These are phyloP conservation scores for Exophiala alcalophila DNA, from an alignment of 2,329 filamentous ascomycete species.

Conservation along the genomic window DNA sequence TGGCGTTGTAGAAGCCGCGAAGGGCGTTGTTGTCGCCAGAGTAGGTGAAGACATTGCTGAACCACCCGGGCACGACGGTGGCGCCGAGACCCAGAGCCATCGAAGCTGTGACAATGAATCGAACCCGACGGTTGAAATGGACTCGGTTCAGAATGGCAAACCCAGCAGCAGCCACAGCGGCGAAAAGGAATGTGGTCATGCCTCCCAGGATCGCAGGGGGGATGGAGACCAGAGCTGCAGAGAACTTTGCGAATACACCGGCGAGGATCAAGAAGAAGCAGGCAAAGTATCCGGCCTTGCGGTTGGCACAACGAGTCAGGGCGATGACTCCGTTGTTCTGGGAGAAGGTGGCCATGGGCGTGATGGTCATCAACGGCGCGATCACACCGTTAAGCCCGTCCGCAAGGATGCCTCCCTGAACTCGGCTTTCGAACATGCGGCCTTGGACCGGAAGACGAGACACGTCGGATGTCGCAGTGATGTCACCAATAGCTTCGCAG, in stretches of 20 bases:
- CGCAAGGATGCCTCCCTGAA: conserved; percentile 65
- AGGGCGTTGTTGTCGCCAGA: conserved; percentile 62
- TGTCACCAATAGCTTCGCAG: conserved; percentile 66
- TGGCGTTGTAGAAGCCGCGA: conserved; percentile 51
- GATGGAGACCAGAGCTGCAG: conserved; percentile 65
- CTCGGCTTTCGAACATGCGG: conserved; percentile 61
- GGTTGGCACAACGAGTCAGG: conserved; percentile 64
- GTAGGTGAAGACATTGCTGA: conserved; percentile 45
- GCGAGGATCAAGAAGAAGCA: conserved; percentile 66
- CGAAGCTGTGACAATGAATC: conserved; percentile 63
- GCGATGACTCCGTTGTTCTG: conserved; percentile 69
- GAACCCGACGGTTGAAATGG: conserved; percentile 61
- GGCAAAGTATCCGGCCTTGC: conserved; percentile 64
- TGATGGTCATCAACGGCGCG: conserved; percentile 63
- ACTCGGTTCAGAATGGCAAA: conserved; percentile 63
- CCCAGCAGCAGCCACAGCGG: conserved; percentile 62
- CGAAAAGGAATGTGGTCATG: conserved; percentile 64
- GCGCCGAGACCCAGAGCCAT: conserved; percentile 59
- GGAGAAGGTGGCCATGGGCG: conserved; percentile 65
- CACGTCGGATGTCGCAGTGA: conserved; percentile 66
- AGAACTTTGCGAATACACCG: conserved; percentile 69
- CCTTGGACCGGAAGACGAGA: conserved; percentile 63
- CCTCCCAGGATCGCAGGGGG: conserved; percentile 49
- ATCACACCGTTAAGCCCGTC: conserved; percentile 65
- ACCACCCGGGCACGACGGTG: conserved; percentile 48